Evolutionary conservation across 495 filamentous ascomycete genomes (phyloP).

Genomic region (Penicillium angulare): DNA sequence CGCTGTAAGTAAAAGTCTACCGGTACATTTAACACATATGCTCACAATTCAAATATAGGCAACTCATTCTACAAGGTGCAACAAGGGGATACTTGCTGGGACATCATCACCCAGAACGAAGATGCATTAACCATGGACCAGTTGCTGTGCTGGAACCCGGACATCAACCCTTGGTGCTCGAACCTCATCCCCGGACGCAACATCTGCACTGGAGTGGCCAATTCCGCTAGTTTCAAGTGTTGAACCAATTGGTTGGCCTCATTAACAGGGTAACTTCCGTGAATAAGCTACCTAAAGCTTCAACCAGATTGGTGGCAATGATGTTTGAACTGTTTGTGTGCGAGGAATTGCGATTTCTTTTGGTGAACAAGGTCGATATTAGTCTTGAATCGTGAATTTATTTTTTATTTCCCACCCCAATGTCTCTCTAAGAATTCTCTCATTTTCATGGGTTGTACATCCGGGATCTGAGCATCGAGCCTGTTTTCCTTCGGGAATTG

Average conservation of each 20-base stretch:
- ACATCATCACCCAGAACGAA: conserved; percentile 15
- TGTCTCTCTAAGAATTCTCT: conserved; percentile 25
- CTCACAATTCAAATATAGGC: conserved; percentile 11
- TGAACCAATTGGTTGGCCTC: not conserved
- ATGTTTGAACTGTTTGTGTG: not conserved
- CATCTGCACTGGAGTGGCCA: conserved; percentile 19
- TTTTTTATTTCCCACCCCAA: conserved; percentile 19
- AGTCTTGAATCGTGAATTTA: not conserved
- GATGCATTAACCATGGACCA: conserved; percentile 23
- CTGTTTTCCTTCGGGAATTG: conserved; percentile 25
- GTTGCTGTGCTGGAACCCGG: conserved; percentile 27
- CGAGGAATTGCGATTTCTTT: too few species aligned
- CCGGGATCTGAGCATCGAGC: conserved; percentile 26
- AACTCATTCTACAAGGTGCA: conserved; percentile 15
- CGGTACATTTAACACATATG: too few species aligned
- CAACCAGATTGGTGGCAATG: too few species aligned
- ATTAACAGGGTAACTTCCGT: not conserved
- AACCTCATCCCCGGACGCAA: conserved; percentile 26
- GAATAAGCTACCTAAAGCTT: not conserved
- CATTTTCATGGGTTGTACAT: conserved; percentile 26
- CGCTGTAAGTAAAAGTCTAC: conserved; percentile 19
- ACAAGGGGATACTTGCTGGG: conserved; percentile 28
- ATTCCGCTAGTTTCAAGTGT: too few species aligned
- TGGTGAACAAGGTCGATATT: not conserved
- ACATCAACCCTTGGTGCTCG: conserved; percentile 25